Conservation (phyloP, 192 early-diverging fungal species). For the Endogone sp. region DNA sequence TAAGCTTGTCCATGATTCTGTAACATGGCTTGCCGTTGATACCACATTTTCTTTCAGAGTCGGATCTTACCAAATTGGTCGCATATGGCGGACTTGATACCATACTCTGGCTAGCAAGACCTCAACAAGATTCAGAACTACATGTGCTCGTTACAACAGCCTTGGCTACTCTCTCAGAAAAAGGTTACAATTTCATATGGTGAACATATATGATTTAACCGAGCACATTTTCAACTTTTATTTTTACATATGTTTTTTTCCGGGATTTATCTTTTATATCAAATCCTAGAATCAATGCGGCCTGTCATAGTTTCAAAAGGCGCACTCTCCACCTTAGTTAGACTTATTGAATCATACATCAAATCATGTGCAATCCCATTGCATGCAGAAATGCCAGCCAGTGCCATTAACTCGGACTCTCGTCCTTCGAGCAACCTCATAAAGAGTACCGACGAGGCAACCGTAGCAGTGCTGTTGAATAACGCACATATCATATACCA, state of each 20-base stretch:
- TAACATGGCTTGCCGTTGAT: too few relatives aligned
- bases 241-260: not conserved
- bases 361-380: too few relatives aligned
- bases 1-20: too few relatives aligned
- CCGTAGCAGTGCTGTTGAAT: constrained; percentile 14
- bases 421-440: too few relatives aligned
- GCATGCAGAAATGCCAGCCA: too few relatives aligned
- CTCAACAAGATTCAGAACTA: constrained; percentile 30
- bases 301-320: constrained; percentile 46
- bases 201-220: not conserved
- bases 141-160: constrained; percentile 43
- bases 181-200: constrained; percentile 25
- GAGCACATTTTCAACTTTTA: too few relatives aligned
- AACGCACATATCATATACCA: constrained; percentile 18
- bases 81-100: constrained; percentile 53
- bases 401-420: too few relatives aligned
- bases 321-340: constrained; percentile 38
- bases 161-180: constrained; percentile 43
- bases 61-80: constrained; percentile 37
- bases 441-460: too few relatives aligned
- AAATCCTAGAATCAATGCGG: constrained; percentile 40
- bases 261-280: not conserved
- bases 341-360: constrained; percentile 22
- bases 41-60: constrained; percentile 23
- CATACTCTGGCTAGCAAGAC: constrained; percentile 42